These are phyloP conservation scores for Neodidymelliopsis sp. DNA, from an alignment of 2,329 filamentous ascomycete genomes.

Conservation along the genomic window DNA sequence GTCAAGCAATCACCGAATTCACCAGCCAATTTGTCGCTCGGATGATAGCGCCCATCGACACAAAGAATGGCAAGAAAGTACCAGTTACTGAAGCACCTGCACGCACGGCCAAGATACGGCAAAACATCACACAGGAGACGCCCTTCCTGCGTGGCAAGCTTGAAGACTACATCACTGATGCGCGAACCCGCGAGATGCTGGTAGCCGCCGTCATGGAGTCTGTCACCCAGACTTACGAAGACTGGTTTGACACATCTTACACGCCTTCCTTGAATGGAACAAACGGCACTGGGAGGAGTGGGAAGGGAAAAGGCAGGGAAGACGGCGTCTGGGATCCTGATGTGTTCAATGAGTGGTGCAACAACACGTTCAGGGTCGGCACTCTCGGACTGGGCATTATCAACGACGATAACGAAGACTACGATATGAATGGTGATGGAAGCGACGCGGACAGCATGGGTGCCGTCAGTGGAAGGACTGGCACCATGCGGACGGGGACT, in stretches of 20 bases:
- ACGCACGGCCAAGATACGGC: constrained; percentile 56
- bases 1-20: constrained; percentile 71
- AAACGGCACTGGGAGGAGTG: constrained; percentile 28
- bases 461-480: constrained; percentile 33
- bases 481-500: constrained; percentile 40
- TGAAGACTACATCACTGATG: constrained; percentile 69
- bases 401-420: constrained; percentile 23
- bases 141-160: constrained; percentile 63
- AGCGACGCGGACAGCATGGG: constrained; percentile 38
- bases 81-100: constrained; percentile 36
- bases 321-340: constrained; percentile 71
- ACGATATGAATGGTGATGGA: constrained; percentile 39
- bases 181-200: constrained; percentile 70
- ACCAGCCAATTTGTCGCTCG: constrained; percentile 64
- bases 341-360: constrained; percentile 69
- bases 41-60: constrained; percentile 61
- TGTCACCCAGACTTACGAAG: constrained; percentile 68
- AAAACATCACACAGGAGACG: constrained; percentile 65
- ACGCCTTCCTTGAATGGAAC: constrained; percentile 27
- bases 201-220: constrained; percentile 71
- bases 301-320: constrained; percentile 64
- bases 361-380: constrained; percentile 65
- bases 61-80: constrained; percentile 34
- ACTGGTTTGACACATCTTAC: constrained; percentile 66
- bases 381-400: constrained; percentile 46